phyloP scores from a whole-genome alignment of 202 grass and related monocot genomes.

The Saccharum hybrid region DNA sequence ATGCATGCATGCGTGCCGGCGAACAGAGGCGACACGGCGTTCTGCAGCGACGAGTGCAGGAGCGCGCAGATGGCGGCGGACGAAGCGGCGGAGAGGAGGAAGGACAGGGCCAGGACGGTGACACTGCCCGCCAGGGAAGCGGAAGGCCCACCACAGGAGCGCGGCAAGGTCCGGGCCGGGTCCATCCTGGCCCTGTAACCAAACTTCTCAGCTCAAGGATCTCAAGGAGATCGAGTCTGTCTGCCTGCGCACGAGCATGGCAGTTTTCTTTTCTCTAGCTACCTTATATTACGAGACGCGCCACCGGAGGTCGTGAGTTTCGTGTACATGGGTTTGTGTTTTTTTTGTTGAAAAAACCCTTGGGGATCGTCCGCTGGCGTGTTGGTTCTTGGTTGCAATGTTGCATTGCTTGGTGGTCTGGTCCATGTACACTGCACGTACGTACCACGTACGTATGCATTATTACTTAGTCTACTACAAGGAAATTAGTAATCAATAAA shows the following conservation, averaged over 20 bases:
- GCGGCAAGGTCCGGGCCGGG: constrained; percentile 32
- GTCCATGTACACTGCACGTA: not conserved
- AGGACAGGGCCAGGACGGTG: not conserved
- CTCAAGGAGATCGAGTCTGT: too few species aligned
- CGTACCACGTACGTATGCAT: not conserved
- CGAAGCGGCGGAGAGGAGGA: constrained; percentile 41
- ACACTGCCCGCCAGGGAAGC: not conserved
- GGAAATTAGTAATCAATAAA: not conserved
- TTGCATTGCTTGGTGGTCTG: not conserved
- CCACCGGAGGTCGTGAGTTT: not conserved
- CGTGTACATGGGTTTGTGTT: constrained; percentile 29
- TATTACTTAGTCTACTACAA: not conserved
- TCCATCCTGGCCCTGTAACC: constrained; percentile 36
- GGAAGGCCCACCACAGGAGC: constrained; percentile 30
- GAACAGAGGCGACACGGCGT: constrained; percentile 51
- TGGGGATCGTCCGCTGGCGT: constrained; percentile 25
- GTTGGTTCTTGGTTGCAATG: not conserved
- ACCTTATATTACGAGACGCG: not conserved
- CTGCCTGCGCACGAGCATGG: not conserved
- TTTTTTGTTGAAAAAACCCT: constrained; percentile 38
- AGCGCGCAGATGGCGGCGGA: constrained; percentile 53
- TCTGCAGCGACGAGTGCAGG: constrained; percentile 63
- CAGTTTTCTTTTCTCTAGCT: not conserved
- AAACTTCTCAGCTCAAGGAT: not conserved
- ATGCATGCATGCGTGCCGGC: not conserved